Evolutionary conservation across 192 early-diverging fungal genomes (phyloP).

Genomic region (Backusella sp.): DNA sequence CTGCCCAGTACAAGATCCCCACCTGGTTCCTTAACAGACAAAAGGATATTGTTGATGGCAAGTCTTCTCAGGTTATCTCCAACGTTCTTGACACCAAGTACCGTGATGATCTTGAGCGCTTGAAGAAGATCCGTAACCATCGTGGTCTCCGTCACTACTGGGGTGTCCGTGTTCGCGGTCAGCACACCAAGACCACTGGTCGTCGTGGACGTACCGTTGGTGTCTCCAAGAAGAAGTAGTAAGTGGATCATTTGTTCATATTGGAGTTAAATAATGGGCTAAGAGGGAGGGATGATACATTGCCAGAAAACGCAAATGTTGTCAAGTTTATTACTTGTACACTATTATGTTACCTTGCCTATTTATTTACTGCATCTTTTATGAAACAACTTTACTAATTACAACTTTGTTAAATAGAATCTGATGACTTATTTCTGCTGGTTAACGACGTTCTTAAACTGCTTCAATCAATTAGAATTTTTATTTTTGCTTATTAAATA

Average conservation of each 20-base stretch:
- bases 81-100: conserved; percentile 94
- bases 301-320: not conserved
- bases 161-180: conserved; percentile 98
- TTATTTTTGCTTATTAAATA: not conserved
- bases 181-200: conserved; percentile 99
- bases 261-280: not conserved
- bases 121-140: conserved; percentile 99
- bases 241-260: not conserved
- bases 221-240: conserved; percentile 97
- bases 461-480: not conserved
- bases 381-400: not conserved
- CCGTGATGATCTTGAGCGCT: conserved; percentile 97
- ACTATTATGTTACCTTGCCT: not conserved
- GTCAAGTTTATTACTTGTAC: not conserved
- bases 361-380: not conserved
- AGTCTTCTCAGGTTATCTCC: conserved; percentile 92
- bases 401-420: not conserved
- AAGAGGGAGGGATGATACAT: not conserved
- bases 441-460: conserved; percentile 3
- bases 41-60: conserved; percentile 95
- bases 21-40: conserved; percentile 99
- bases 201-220: conserved; percentile 94
- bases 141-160: conserved; percentile 99
- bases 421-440: not conserved
- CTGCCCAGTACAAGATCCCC: conserved; percentile 99